Evolutionary conservation across 441 rosid genomes (phyloP).

Genomic region (Gossypium davidsonii): DNA sequence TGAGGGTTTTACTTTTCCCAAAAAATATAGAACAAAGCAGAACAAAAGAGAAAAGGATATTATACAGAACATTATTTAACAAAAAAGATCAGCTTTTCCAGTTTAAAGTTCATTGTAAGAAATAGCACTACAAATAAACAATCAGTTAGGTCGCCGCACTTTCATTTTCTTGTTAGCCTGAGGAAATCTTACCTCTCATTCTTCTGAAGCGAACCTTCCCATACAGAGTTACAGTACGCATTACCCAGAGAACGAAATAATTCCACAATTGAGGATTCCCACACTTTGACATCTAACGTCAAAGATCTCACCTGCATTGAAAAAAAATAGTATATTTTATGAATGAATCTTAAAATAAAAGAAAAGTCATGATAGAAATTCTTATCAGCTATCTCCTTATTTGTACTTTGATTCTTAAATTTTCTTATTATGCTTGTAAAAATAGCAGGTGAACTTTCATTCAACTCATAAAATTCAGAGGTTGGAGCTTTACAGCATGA

Average conservation of each 20-base stretch:
- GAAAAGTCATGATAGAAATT: neutral
- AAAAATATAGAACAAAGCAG: neutral
- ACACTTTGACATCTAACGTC: conserved; percentile 82
- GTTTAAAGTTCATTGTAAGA: neutral
- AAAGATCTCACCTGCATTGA: conserved; percentile 80
- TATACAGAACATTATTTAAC: neutral
- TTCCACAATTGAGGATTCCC: conserved; percentile 85
- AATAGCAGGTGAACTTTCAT: neutral
- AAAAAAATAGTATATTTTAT: conserved; percentile 1
- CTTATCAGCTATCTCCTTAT: neutral
- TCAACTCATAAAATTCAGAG: neutral
- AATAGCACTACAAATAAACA: conserved; percentile 3
- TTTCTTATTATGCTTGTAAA: neutral
- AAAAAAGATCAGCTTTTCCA: neutral
- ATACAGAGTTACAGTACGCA: conserved; percentile 69
- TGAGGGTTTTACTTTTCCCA: neutral
- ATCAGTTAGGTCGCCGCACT: neutral
- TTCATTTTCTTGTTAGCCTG: neutral
- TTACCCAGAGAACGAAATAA: conserved; percentile 73
- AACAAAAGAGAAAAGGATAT: neutral
- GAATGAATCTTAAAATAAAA: conserved; percentile 5
- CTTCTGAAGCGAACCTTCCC: conserved; percentile 64
- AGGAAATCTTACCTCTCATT: conserved; percentile 37
- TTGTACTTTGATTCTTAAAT: neutral
- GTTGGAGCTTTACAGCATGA: neutral